Base-by-base conservation (phyloP, 1,139 yeast species). In the Diutina neorugosa region DNA sequence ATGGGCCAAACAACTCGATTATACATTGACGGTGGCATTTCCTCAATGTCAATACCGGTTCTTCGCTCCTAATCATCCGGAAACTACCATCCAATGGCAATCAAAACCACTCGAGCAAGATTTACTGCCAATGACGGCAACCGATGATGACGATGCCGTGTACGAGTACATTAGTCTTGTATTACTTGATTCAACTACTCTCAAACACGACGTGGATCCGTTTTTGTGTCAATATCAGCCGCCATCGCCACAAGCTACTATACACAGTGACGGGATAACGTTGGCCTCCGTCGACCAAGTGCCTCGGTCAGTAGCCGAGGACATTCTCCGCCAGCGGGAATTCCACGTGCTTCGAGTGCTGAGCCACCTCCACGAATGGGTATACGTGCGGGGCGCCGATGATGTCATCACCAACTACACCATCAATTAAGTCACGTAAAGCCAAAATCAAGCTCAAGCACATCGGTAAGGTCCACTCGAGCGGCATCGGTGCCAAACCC, bases 161-260 rank as follows among this genome's bases (percentile, higher is more conserved):
- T 46, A 46, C 19, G 50, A 46, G 21, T 46, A 46, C 21, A 20
- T 27, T 18, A 34, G 27, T 34, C 50, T 46, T 27, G 50, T 27
- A 11, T 46, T 27, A 9, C n/a, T 46, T 7, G 19, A 27, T 19
- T 46, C 40, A 8, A 4, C 14, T 9, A 25, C 40, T 5, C 18
- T 46, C 16, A 23, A 19, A 19, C 37, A 21, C 19, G 8, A n/a
- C 4, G 21, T 27, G 14, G 41, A 46, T 18, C 12, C 12, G n/a
- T 46, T 46, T 34, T 46, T 46, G 40, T 46, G 40, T 27, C 7
- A n/a, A 3, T 46, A 46, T 23, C 5, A 6, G 9, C 16, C 19
- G 6, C 50, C 50, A 27, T 20, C 48, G n/a, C 25, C 4, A 4
- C 25, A 7, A 7, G 23, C 48, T 21, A 20, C 34, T 14, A 23